These are phyloP conservation scores for Cryphonectria naterciae DNA, from an alignment of 2,329 filamentous ascomycete species.

Conservation along the genomic window DNA sequence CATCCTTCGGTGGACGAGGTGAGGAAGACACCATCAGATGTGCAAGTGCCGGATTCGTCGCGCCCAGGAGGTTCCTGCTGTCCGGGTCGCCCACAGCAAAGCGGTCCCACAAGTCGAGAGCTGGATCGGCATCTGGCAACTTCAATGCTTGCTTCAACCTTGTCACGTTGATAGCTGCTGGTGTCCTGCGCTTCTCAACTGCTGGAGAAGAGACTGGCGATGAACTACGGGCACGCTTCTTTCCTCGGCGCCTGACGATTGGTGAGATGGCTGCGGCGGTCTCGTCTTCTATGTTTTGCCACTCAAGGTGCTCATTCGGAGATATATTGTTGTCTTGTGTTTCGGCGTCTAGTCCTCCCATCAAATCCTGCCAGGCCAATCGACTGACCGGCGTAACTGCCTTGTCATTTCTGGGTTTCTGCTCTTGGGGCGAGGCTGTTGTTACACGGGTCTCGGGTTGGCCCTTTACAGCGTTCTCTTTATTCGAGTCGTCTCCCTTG, in stretches of 20 bases:
- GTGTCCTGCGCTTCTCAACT: constrained; percentile 46
- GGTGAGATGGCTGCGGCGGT: constrained; percentile 50
- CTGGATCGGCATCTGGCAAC: constrained; percentile 73
- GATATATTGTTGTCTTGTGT: constrained; percentile 55
- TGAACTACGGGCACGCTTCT: constrained; percentile 74
- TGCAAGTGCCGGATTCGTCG: constrained; percentile 61
- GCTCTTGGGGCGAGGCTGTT: constrained; percentile 10
- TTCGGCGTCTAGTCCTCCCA: constrained; percentile 48
- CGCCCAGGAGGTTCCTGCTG: constrained; percentile 47
- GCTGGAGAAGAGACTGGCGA: constrained; percentile 73
- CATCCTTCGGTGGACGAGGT: constrained; percentile 59
- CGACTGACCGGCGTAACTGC: constrained; percentile 53
- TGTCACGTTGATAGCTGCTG: constrained; percentile 59
- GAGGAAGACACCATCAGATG: constrained; percentile 74
- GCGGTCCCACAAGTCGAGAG: constrained; percentile 76
- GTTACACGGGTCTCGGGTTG: constrained; percentile 11
- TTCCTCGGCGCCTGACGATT: constrained; percentile 54
- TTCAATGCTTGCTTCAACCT: constrained; percentile 62
- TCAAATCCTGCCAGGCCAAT: constrained; percentile 62
- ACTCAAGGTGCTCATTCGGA: constrained; percentile 64
- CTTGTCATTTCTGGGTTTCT: constrained; percentile 7
- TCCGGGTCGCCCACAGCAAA: constrained; percentile 61
- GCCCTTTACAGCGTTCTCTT: constrained; percentile 32
- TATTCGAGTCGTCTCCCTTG: constrained; percentile 30
- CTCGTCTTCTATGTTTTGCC: constrained; percentile 57